Base-by-base conservation (phyloP, 495 filamentous ascomycete genomes). In the Aspergillus bertholletiae region DNA sequence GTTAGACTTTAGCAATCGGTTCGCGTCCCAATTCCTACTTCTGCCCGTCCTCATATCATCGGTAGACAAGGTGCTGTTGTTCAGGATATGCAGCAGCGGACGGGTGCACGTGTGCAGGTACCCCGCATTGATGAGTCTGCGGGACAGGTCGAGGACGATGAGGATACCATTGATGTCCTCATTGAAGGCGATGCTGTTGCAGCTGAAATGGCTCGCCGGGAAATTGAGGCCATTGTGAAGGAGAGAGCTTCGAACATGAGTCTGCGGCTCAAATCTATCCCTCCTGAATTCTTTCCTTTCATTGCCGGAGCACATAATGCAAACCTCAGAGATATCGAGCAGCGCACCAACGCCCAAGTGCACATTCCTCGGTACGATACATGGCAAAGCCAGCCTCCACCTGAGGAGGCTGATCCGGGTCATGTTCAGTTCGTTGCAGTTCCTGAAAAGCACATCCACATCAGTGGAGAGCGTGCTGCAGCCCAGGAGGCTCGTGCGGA, bases 271-370 rank as follows among this genome's bases (percentile, higher is more conserved):
- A 87, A 84, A 68, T 80, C 86, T 15, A 86, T 97, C 54, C 93
- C 92, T 2, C 85, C 92, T 18, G 90, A 96, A 66, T 95, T 89
- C 67, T 99, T 91, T 72, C 95, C 93, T 13, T 97, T 97, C 76
- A 88, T 99, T 67, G 87, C 89, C 22, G 92, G 92, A 22, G 82
- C 88, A 13, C 83, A 92, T 63, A 88, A 90, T 63, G 73, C 75
- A 28, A 74, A 80, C 43, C 72, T 89, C 55, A 78, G 81, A 37
- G 80, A 80, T 34, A 78, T 96, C 34, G 89, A 96, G 68, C 72
- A 86, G 54, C 79, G 82, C 45, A 84, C 84, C 23, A 81, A 87
- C 49, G 72, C 94, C 17, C 85, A 87, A 64, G 74, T 96, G 30
- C 81, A 88, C 46, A 84, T 96, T 41, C 92, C 92, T 51, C 82